These are phyloP conservation scores for Chara braunii DNA, from an alignment of 139 green algal species.

Conservation along the genomic window DNA sequence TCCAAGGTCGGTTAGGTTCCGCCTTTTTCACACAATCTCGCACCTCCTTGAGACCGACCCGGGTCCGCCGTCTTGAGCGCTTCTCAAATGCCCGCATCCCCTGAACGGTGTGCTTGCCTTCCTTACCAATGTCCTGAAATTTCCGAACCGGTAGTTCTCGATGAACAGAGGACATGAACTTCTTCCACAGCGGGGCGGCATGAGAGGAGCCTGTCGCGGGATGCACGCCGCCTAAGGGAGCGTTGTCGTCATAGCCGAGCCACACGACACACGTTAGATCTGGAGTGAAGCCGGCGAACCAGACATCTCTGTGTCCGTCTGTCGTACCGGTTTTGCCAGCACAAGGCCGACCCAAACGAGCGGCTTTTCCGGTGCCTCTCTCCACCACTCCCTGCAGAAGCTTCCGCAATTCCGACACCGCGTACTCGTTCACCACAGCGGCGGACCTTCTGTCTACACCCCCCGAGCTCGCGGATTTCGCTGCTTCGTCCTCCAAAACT, in stretches of 20 bases:
- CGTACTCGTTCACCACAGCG: slow-evolving; percentile 25
- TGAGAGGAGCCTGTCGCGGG: slow-evolving; percentile 27
- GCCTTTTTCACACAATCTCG: too few species aligned
- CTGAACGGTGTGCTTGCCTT: too few species aligned
- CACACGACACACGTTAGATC: slow-evolving; percentile 44
- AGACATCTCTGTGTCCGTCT: slow-evolving; percentile 51
- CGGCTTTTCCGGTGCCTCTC: slow-evolving; percentile 39
- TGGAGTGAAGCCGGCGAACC: slow-evolving; percentile 54
- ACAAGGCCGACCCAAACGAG: slow-evolving; percentile 27
- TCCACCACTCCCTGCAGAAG: slow-evolving; percentile 27
- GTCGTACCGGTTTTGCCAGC: slow-evolving; percentile 53
- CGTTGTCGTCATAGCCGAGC: slow-evolving; percentile 43
- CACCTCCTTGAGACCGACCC: too few species aligned
- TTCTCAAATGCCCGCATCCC: slow-evolving; percentile 24
- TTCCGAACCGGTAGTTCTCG: slow-evolving; percentile 22
- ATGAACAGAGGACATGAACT: slow-evolving; percentile 32
- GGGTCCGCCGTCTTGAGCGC: slow-evolving; percentile 3
- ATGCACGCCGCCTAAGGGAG: slow-evolving; percentile 21
- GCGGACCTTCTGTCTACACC: too few species aligned
- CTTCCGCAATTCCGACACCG: slow-evolving; percentile 22
- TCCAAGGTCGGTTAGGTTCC: too few species aligned
- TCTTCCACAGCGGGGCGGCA: slow-evolving; percentile 34
- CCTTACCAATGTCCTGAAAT: slow-evolving; percentile 22
- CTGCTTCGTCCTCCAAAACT: slow-evolving; percentile 12
- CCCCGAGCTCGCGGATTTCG: too few species aligned